These are phyloP conservation scores for Solanum ossicruentum DNA, from an alignment of 257 asterid genomes.

Conservation along the genomic window DNA sequence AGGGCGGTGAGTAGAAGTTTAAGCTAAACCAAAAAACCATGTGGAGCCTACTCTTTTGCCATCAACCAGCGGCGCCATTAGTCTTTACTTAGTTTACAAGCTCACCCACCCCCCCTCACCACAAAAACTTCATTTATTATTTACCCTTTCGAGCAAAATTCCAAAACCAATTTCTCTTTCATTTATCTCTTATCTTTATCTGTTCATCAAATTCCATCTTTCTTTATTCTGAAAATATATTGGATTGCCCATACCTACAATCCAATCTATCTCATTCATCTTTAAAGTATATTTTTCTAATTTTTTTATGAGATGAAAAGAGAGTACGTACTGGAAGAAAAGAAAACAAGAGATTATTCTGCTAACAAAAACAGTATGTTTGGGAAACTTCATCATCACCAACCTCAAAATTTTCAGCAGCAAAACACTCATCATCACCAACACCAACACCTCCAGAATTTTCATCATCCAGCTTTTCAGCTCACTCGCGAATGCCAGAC, in stretches of 20 bases:
- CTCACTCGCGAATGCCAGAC: slow-evolving; percentile 16
- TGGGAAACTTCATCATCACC: background rate
- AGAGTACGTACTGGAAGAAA: slow-evolving; percentile 24
- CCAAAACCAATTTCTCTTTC: background rate
- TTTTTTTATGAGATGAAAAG: slow-evolving; percentile 24
- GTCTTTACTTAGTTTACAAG: slow-evolving; percentile 30
- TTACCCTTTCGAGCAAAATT: slow-evolving; percentile 5
- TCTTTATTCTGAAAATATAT: background rate
- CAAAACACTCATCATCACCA: background rate
- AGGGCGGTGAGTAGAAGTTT: background rate
- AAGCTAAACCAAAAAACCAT: background rate
- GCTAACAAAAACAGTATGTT: slow-evolving; percentile 19
- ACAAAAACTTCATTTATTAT: background rate
- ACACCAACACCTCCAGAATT: background rate
- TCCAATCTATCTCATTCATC: background rate
- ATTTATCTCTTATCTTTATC: background rate
- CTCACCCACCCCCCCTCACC: slow-evolving; percentile 8
- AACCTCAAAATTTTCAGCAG: slow-evolving; percentile 1
- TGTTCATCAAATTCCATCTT: background rate
- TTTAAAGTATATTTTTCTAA: background rate
- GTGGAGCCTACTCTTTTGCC: slow-evolving; percentile 4
- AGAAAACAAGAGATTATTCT: slow-evolving; percentile 1
- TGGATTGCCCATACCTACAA: background rate
- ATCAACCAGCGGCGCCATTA: slow-evolving; percentile 17
- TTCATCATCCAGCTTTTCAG: slow-evolving; percentile 6